phyloP scores from a whole-genome alignment of 2,329 filamentous ascomycete genomes.

The Byssothecium circinans region DNA sequence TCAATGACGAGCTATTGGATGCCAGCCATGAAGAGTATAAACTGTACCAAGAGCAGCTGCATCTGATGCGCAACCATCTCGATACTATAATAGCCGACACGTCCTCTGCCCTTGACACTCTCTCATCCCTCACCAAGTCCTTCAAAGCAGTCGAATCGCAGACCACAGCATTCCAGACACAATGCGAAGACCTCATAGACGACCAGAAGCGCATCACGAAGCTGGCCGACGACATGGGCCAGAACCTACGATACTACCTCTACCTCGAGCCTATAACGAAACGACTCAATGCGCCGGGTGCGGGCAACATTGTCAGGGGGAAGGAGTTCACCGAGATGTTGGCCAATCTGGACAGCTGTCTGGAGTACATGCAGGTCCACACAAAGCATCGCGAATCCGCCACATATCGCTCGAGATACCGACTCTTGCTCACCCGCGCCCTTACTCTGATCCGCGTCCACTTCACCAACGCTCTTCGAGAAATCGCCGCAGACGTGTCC shows the following conservation, averaged over 20 bases:
- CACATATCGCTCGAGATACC: conserved; percentile 84
- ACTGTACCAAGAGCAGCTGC: conserved; percentile 78
- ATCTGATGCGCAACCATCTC: conserved; percentile 79
- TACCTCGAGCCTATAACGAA: conserved; percentile 91
- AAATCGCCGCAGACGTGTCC: conserved; percentile 63
- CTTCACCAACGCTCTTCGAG: conserved; percentile 64
- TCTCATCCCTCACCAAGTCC: conserved; percentile 78
- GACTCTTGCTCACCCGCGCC: conserved; percentile 72
- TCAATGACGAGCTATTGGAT: conserved; percentile 71
- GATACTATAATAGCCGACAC: conserved; percentile 78
- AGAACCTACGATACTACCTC: conserved; percentile 90
- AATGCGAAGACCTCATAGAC: conserved; percentile 82
- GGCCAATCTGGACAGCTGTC: conserved; percentile 81
- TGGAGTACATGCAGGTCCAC: conserved; percentile 89
- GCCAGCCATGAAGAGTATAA: conserved; percentile 86
- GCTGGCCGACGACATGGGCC: conserved; percentile 81
- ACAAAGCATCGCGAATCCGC: conserved; percentile 84
- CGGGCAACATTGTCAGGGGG: conserved; percentile 79
- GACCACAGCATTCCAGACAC: conserved; percentile 88
- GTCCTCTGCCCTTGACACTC: conserved; percentile 70
- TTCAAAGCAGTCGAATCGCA: conserved; percentile 87
- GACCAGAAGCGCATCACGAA: conserved; percentile 79
- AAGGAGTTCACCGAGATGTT: conserved; percentile 88
- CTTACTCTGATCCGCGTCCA: conserved; percentile 68
- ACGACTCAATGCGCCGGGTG: conserved; percentile 87